Conservation (phyloP, 257 asterid species). For the Handroanthus guayacan region DNA sequence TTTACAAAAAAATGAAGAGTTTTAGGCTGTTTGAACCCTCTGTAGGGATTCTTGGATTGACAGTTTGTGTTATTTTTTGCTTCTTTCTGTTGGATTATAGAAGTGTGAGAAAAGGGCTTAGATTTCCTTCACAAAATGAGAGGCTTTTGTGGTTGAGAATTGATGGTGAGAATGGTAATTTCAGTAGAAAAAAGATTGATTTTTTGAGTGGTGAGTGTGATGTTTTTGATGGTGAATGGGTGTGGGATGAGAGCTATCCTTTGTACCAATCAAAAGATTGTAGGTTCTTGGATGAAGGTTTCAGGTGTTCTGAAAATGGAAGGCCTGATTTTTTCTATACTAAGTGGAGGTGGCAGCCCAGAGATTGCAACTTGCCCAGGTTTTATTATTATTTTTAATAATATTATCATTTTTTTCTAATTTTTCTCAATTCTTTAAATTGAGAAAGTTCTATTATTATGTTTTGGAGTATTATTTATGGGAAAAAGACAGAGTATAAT, state of each 20-base stretch:
- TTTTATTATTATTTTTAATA: constrained; percentile 5
- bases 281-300: constrained; percentile 84
- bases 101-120: constrained; percentile 57
- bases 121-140: constrained; percentile 59
- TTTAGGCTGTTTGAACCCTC: constrained; percentile 84
- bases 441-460: neutral
- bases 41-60: constrained; percentile 71
- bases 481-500: neutral
- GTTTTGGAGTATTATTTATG: neutral
- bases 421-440: neutral
- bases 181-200: constrained; percentile 51
- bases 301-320: constrained; percentile 89
- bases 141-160: constrained; percentile 64
- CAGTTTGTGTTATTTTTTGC: constrained; percentile 59
- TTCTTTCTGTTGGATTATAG: constrained; percentile 75
- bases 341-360: constrained; percentile 99
- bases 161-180: constrained; percentile 43
- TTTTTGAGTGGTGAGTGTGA: constrained; percentile 78
- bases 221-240: constrained; percentile 95
- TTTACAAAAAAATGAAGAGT: constrained; percentile 75
- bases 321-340: constrained; percentile 93
- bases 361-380: constrained; percentile 91
- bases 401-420: neutral
- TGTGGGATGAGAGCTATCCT: constrained; percentile 95
- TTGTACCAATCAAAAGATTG: constrained; percentile 79